Conservation (phyloP, 805 yeast genomes). For the Ogataea polymorpha region DNA sequence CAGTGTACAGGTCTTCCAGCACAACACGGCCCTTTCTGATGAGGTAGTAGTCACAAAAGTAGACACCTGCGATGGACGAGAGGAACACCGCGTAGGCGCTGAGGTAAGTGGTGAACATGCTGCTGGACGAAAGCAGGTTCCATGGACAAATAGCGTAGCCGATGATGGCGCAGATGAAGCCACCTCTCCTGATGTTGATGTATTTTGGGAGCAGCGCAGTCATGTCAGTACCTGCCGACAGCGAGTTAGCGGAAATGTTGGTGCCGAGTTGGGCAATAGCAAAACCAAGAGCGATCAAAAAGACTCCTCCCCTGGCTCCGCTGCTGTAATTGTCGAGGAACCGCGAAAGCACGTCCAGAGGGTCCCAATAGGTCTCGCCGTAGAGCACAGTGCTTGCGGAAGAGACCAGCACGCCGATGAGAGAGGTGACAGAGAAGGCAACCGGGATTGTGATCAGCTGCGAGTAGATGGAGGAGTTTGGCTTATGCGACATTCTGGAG, state of each 20-base stretch:
- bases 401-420: slow-evolving; percentile 81
- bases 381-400: slow-evolving; percentile 70
- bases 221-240: slow-evolving; percentile 72
- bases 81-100: slow-evolving; percentile 81
- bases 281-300: slow-evolving; percentile 67
- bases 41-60: slow-evolving; percentile 63
- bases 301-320: slow-evolving; percentile 78
- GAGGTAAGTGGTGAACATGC: slow-evolving; percentile 74
- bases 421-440: slow-evolving; percentile 74
- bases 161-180: slow-evolving; percentile 68
- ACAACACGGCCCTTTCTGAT: slow-evolving; percentile 71
- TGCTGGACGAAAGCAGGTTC: slow-evolving; percentile 68
- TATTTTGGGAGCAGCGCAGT: slow-evolving; percentile 62
- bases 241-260: slow-evolving; percentile 68
- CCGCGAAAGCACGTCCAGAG: slow-evolving; percentile 67
- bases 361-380: slow-evolving; percentile 77
- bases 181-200: slow-evolving; percentile 76
- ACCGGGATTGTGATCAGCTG: slow-evolving; percentile 69
- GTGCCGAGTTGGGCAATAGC: slow-evolving; percentile 77
- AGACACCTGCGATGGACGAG: slow-evolving; percentile 78
- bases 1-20: slow-evolving; percentile 61
- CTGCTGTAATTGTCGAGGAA: slow-evolving; percentile 53
- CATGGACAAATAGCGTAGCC: slow-evolving; percentile 79
- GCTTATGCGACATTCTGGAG: slow-evolving; percentile 71
- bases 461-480: slow-evolving; percentile 48